Conservation (phyloP, 805 yeast genomes). For the Wickerhamomyces tratensis region DNA sequence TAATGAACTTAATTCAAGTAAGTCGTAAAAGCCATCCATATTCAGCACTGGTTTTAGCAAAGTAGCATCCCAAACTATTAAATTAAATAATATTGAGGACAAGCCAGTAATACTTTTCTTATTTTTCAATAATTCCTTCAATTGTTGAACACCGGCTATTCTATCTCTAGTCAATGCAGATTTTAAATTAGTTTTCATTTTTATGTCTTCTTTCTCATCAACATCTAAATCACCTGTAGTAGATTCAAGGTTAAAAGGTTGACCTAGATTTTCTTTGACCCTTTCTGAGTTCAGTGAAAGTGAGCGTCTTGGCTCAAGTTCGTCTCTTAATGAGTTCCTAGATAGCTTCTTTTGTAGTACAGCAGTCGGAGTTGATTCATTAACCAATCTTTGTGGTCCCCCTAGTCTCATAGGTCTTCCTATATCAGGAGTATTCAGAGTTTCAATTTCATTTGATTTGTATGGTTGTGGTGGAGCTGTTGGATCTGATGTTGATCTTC, state of each 20-base stretch:
- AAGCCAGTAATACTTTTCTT: conserved; percentile 6
- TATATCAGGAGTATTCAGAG: conserved; percentile 5
- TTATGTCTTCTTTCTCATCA: not conserved
- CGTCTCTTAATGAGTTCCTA: conserved; percentile 3
- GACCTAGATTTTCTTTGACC: no score
- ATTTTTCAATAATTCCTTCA: conserved; percentile 3
- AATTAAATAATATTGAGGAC: conserved; percentile 8
- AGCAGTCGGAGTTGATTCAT: no score
- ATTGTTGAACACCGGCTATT: conserved; percentile 11
- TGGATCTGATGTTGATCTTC: conserved; percentile 23
- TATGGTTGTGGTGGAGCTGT: conserved; percentile 3
- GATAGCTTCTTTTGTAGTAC: conserved; percentile 8
- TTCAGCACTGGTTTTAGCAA: conserved; percentile 21
- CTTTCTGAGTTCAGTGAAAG: no score
- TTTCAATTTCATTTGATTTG: conserved; percentile 1
- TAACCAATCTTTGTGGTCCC: conserved; percentile 10
- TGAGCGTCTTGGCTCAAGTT: no score
- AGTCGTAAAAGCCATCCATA: conserved; percentile 16
- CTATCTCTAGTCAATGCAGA: conserved; percentile 17
- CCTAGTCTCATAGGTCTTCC: conserved; percentile 17
- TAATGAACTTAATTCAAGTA: conserved; percentile 16
- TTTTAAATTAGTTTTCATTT: conserved; percentile 6
- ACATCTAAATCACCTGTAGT: not conserved
- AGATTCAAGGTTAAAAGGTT: no score
- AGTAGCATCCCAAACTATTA: conserved; percentile 18